Evolutionary conservation across 345 rosid genomes (phyloP).

Genomic region (Alliaria petiolata): DNA sequence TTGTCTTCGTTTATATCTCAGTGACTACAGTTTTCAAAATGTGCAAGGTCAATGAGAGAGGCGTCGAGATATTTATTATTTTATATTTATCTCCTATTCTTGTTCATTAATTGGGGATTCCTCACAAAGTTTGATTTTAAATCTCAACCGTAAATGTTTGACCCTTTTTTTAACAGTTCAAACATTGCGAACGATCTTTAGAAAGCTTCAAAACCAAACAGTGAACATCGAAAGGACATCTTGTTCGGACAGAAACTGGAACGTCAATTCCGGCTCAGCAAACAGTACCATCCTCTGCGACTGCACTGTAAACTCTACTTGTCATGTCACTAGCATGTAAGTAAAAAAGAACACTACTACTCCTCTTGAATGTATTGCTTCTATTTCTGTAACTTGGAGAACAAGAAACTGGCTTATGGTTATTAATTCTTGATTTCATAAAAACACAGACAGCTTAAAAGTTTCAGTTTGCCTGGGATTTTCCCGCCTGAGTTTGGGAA

Average conservation of each 20-base stretch:
- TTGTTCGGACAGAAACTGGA: conserved; percentile 46
- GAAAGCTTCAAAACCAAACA: conserved; percentile 34
- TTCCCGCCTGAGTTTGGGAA: conserved; percentile 66
- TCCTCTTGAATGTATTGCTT: not conserved
- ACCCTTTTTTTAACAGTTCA: conserved; percentile 43
- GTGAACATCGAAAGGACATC: conserved; percentile 36
- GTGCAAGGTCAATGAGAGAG: conserved; percentile 10
- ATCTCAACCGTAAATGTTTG: conserved; percentile 12
- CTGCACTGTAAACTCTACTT: conserved; percentile 38
- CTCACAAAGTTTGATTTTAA: conserved; percentile 12
- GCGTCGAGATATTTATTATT: not conserved
- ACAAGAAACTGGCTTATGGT: not conserved
- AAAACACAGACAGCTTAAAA: conserved; percentile 50
- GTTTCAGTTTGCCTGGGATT: conserved; percentile 52
- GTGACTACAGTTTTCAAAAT: not conserved
- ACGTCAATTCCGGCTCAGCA: not conserved
- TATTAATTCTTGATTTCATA: not conserved
- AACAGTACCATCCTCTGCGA: conserved; percentile 45
- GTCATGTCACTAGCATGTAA: conserved; percentile 66
- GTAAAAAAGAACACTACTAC: not conserved
- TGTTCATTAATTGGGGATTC: not conserved
- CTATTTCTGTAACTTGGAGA: not conserved
- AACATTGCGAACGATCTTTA: conserved; percentile 43
- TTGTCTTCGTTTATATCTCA: no score
- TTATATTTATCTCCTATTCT: not conserved